Evolutionary conservation across 129 eudicot species (phyloP).

Genomic region (Chrysanthemum lavandulifolium): DNA sequence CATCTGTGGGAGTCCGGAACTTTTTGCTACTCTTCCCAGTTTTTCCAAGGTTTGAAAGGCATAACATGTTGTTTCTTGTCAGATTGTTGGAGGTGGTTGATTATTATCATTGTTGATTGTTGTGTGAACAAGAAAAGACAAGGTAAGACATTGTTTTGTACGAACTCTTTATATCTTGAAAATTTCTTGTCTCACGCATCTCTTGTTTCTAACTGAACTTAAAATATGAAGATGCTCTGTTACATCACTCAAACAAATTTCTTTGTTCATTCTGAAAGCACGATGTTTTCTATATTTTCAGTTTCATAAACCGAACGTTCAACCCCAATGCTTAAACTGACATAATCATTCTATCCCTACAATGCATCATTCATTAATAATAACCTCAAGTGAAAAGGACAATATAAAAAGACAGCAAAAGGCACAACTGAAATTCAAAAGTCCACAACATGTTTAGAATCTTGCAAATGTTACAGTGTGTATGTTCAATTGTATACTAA

Average conservation of each 20-base stretch:
- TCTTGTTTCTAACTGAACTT: conserved; percentile 3
- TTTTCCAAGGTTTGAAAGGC: conserved; percentile 36
- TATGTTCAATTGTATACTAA: conserved; percentile 2
- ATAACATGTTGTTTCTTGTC: conserved; percentile 34
- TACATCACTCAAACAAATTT: neutral
- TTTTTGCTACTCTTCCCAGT: conserved; percentile 23
- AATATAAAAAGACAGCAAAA: neutral
- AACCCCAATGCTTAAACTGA: neutral
- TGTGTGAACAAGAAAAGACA: conserved; percentile 13
- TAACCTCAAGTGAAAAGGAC: neutral
- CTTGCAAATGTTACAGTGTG: conserved; percentile 14
- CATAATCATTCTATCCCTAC: neutral
- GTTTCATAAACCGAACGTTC: neutral
- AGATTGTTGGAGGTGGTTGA: conserved; percentile 15
- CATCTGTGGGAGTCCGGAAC: conserved; percentile 31
- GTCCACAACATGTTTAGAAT: conserved; percentile 22
- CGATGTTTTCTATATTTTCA: neutral
- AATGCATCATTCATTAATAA: neutral
- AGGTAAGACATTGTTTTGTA: conserved; percentile 27
- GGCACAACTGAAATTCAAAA: conserved; percentile 2
- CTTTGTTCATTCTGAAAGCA: too few species aligned
- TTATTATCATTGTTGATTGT: conserved; percentile 22
- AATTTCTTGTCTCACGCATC: conserved; percentile 11
- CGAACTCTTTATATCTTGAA: conserved; percentile 7
- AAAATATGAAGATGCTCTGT: neutral